Evolutionary conservation across 2,329 filamentous ascomycete genomes (phyloP), one percentile per base, ranked within the genome.

Genomic region (Phoma sp.): DNA sequence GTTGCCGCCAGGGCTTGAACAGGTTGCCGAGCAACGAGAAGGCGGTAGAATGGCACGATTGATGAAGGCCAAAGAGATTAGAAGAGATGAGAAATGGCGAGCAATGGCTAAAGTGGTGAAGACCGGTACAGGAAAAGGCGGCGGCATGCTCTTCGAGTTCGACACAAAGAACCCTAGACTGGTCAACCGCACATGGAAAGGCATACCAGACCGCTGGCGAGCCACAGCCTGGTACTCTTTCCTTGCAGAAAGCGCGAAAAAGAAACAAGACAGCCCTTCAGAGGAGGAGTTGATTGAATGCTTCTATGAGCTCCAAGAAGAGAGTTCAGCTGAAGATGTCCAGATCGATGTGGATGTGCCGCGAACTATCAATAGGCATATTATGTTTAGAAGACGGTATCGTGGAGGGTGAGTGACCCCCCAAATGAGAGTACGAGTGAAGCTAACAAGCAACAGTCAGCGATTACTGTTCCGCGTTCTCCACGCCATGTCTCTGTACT

Each of bases 341-440:
- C 95, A 99, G 77, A 99, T 99, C 66, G 95, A 99, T 74, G 86
- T 98, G 36, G 95, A 99, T 73, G 95, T 99, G 15, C 95, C 95
- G 1, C 85, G 95, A 47, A 98, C 95, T 4, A 96, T 99, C 73
- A 96, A 87, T 74, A 87, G 90, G 59, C 95, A 99, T 76, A 93
- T 99, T 74, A 97, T 99, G 93, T 99, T 99, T 72, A 87, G 95
- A 38, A 84, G 87, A 59, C 85, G 95, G 43, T 99, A 99, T 76
- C 86, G 92, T 20, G 95, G 95, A 56, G 95, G 93, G 67, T 72
- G 53, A 61, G 67, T 62, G 29, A n/a, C 25, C 1, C 15, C 20
- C 25, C 12, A 15, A 15, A n/a, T 4, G n/a, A 20, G 15, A 15
- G 30, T 15, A 18, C 17, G 25, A 28, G 29, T 18, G 34, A 49